Percentiles rank a stretch among this genome's conserved stretches.
phyloP scores from a whole-genome alignment of 805 yeast genomes.

The Wickerhamiella lipophila region DNA sequence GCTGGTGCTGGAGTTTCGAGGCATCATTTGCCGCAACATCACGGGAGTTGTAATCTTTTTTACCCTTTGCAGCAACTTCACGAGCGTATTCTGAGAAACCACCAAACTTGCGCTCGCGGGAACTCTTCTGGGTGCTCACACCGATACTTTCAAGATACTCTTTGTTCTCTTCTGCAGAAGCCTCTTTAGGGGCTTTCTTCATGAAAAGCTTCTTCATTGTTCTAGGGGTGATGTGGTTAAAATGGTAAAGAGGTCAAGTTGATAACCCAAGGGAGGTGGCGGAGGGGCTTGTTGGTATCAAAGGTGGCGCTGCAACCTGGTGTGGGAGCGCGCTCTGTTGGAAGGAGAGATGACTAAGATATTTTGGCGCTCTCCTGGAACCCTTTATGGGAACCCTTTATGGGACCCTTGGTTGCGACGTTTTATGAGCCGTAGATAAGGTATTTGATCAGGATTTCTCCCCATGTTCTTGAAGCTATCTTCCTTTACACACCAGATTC shows the following conservation, averaged over 20 bases:
- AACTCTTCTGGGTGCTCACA: constrained; percentile 31
- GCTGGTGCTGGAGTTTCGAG: constrained; percentile 15
- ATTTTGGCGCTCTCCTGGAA: too few relatives aligned
- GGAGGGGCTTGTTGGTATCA: background rate
- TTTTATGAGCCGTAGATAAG: too few relatives aligned
- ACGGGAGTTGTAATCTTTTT: constrained; percentile 16
- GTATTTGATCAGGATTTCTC: too few relatives aligned
- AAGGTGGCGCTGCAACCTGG: too few relatives aligned
- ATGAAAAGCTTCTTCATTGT: constrained; percentile 12
- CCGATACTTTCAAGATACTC: constrained; percentile 33
- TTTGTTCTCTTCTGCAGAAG: constrained; percentile 25
- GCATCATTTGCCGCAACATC: constrained; percentile 17
- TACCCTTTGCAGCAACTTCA: constrained; percentile 26
- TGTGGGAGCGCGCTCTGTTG: too few relatives aligned
- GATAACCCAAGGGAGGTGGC: background rate
- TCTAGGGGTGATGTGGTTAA: background rate
- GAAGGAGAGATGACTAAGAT: too few relatives aligned
- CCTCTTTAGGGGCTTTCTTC: constrained; percentile 13
- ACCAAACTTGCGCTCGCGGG: constrained; percentile 38
- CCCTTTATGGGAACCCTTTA: too few relatives aligned
- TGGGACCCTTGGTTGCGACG: too few relatives aligned
- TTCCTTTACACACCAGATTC: too few relatives aligned
- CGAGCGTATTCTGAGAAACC: constrained; percentile 40
- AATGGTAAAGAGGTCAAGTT: background rate
- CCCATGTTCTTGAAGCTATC: too few relatives aligned